A percentile compares a stretch with the other conserved stretches of the same genome.
Evolutionary conservation across 306 rosid genomes (phyloP).

Genomic region (Lathyrus oleraceus): DNA sequence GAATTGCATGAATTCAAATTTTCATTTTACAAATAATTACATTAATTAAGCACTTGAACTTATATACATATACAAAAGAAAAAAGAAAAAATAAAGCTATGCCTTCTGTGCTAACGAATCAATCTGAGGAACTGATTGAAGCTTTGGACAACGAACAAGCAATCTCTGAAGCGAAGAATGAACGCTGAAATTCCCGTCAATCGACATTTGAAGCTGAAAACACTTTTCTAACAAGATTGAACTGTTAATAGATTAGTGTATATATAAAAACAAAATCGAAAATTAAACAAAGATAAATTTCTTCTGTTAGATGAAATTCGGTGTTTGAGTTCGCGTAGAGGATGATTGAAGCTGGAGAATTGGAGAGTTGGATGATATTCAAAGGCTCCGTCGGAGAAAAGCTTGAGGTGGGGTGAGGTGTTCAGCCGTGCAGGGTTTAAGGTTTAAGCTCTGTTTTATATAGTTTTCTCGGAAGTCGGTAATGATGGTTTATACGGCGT

Average conservation of each 20-base stretch:
- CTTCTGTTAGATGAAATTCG: not conserved
- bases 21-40: not conserved
- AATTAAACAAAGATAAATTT: not conserved
- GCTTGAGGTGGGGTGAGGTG: not conserved
- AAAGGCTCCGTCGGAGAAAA: not conserved
- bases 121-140: constrained; percentile 47
- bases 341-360: not conserved
- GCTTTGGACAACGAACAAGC: constrained; percentile 72
- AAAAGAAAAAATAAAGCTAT: too few relatives aligned
- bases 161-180: constrained; percentile 61
- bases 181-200: constrained; percentile 69
- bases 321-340: not conserved
- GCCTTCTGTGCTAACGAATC: constrained; percentile 49
- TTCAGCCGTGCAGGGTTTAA: not conserved
- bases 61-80: not conserved
- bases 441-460: not conserved
- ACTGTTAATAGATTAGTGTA: not conserved
- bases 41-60: not conserved
- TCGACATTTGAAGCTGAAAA: constrained; percentile 52
- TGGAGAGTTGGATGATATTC: not conserved
- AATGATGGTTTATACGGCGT: not conserved
- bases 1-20: not conserved
- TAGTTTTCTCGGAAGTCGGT: not conserved
- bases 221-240: constrained; percentile 15
- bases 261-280: not conserved